Conservation (phyloP, 345 rosid species). For the Aethionema arabicum region DNA sequence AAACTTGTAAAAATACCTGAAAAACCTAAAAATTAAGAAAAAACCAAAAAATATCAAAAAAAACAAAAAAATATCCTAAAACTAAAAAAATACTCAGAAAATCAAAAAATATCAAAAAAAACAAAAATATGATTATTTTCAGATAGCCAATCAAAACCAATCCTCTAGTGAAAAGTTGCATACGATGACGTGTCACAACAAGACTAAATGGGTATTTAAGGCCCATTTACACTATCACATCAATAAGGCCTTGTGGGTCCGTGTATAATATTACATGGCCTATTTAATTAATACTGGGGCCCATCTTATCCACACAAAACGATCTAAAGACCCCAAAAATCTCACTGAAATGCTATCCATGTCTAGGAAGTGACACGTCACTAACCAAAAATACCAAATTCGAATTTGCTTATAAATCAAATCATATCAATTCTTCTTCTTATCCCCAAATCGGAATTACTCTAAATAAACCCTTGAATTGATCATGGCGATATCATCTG, state of each 20-base stretch:
- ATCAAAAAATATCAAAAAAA: too few species aligned
- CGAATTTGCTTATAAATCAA: slow-evolving; percentile 2
- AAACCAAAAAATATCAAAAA: too few species aligned
- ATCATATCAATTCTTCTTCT: slow-evolving; percentile 6
- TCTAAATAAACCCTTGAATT: slow-evolving; percentile 2
- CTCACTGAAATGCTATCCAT: slow-evolving; percentile 26
- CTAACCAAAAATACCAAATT: slow-evolving; percentile 17
- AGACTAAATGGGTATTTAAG: background rate
- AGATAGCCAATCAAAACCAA: too few species aligned
- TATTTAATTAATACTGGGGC: slow-evolving; percentile 8
- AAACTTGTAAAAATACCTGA: too few species aligned
- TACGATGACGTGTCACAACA: background rate
- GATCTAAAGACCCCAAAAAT: slow-evolving; percentile 9
- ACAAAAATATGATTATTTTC: too few species aligned
- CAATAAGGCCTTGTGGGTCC: background rate
- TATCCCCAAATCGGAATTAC: background rate
- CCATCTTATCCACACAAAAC: slow-evolving; percentile 29
- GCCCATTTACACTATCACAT: background rate
- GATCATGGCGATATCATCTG: slow-evolving; percentile 41
- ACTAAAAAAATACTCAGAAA: too few species aligned
- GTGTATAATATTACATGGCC: background rate
- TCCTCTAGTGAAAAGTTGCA: background rate
- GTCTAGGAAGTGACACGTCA: slow-evolving; percentile 31
- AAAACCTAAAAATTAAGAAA: too few species aligned
- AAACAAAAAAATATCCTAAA: too few species aligned